Evolutionary conservation across 164 flowering plant genomes (phyloP), one percentile per base, ranked within the genome.

Genomic region (Annona cherimola): DNA sequence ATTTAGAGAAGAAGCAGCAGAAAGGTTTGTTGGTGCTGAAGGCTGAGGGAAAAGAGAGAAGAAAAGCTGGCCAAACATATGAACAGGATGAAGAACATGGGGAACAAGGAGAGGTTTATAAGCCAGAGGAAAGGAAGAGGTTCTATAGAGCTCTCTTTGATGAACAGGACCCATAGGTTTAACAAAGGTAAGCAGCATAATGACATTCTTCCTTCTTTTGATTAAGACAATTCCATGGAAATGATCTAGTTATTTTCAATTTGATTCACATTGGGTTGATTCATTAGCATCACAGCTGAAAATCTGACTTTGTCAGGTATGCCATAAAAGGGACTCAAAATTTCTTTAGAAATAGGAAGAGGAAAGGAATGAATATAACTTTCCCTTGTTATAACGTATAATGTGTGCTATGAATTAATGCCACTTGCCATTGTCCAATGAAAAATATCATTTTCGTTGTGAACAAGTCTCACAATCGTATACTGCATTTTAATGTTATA

Each of bases 81-180:
- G 88, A 87, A 63, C 69, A 79, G 67, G 88, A 85, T 67, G 85
- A 82, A 61, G 71, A 71, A 35, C 80, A 71, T 12, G 86, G 82
- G 42, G 73, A 82, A 69, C 62, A 69, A 26, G 82, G 86, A 44
- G 84, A 87, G 42, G 57, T 90, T 63, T 83, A 85, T 72, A 87
- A 88, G 61, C 86, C 92, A 0, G 97, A 92, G 78, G 98, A 94
- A 81, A 92, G 98, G 73, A 90, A 80, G 82, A 76, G 95, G 70
- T 94, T 94, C 61, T 80, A 78, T 73, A 70, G 75, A 71, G 76
- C 67, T 65, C 75, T 81, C 12, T 78, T 78, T 41, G 73, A 78
- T 41, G 77, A 74, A 12, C 73, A 75, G 35, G 71, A 57, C 12
- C 61, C 75, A 20, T 60, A 45, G 39, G 67, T 67, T 60, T 54